Base-by-base conservation (phyloP, 192 early-diverging fungal species). In the Jimgerdemannia lactiflua region DNA sequence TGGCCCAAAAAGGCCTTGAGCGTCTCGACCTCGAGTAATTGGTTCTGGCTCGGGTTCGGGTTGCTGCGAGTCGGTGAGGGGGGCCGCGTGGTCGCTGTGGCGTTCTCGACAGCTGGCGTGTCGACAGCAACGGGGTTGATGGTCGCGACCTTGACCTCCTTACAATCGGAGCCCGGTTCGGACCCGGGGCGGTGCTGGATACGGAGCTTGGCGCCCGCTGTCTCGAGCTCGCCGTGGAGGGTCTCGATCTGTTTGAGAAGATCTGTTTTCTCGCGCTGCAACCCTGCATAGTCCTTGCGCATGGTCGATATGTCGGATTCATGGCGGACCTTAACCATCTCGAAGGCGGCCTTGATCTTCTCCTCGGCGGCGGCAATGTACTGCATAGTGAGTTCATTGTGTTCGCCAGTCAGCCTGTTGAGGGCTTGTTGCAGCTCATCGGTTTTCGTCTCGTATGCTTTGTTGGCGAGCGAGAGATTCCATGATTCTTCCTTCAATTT, bases 191-290 rank as follows among this genome's bases (percentile, higher is more conserved):
- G 19, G 17, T n/a, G 67, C 19, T 41, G 73, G 0, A 79, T 49
- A 18, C 74, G 77, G 39, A 71, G 73, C 68, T 77, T 83, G 10
- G 81, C 75, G 9, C 74, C 49, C 4, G 70, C 72, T 43, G 74
- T 77, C 8, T 72, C 84, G 3, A 89, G 80, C 65, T 89, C 86
- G 29, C 75, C 81, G 17, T 82, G 88, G 68, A 93, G 80, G 10
- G 90, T 86, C 18, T 93, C 90, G 9, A 88, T 85, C 49, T 86
- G 83, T 64, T 87, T 87, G 3, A 75, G 7, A 6, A 92, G 74
- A n/a, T 86, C 80, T 6, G 77, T 69, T 69, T 90, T 91, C 42
- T 94, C 92, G 70, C 89, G 85, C 72, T 92, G 89, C 14, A 92
- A 68, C 4, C 79, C 75, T 41, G 83, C 82, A 29, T 77, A 67